Base-by-base conservation (phyloP, 495 filamentous ascomycete species). In the Penicillium paradoxum region DNA sequence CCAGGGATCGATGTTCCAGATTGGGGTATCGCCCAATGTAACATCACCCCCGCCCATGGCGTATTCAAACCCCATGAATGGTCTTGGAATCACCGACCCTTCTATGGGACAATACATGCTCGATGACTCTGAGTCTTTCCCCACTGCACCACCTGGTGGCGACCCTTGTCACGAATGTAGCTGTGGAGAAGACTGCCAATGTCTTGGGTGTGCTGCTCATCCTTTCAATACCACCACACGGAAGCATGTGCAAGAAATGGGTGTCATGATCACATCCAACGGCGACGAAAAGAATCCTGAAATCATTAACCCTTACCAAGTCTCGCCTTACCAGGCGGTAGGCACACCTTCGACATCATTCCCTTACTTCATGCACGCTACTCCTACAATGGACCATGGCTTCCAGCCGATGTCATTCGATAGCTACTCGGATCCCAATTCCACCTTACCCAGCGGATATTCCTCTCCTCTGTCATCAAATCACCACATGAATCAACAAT, bases 151-250 rank as follows among this genome's bases (percentile, higher is more conserved):
- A 21, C 19, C 56, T 21, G 45, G 48, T 5, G 46, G 45, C 13
- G 62, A 69, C 6, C 13, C 62, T 10, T 67, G 63, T 25, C 74
- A 86, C 53, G 67, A 81, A 44, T 85, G 88, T 67, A 60, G 69
- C 58, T 85, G 90, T 63, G 81, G 90, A 54, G 73, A 84, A 43
- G 72, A 73, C 0, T 91, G 87, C 57, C 71, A 85, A 51, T 91
- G 87, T 57, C 58, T 88, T 21, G 85, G 81, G 18, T 91, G 87
- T 59, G 67, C 79, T 19, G 74, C 78, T 33, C 87, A 91, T 60
- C 87, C 87, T 4, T 89, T 82, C 63, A 91, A 91, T 60, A 69
- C 79, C 18, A 77, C 81, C n/a, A 88, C 84, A n/a, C 72, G 74
- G 34, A 73, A 84, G 39, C 85, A 85, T 60, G 80, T 89, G 7